A percentile compares a stretch with the other conserved stretches of the same genome.
Conservation (phyloP, 345 rosid genomes). For the Trapa incisa region DNA sequence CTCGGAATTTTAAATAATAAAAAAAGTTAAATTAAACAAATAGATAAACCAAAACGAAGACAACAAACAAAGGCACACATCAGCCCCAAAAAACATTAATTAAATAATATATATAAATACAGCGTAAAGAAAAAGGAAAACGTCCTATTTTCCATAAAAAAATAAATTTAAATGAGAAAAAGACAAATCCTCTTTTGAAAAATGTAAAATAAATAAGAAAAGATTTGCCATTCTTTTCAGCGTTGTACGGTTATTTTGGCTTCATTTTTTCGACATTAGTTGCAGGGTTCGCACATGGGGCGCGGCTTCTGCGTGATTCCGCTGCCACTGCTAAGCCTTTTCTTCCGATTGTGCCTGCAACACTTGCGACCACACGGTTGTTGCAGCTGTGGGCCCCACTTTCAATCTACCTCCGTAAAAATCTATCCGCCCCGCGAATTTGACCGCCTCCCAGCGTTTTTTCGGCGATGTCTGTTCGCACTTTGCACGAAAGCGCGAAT, state of each 20-base stretch:
- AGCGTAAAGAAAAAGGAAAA: no score
- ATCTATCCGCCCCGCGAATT: not conserved
- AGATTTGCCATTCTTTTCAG: not conserved
- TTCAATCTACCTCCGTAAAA: not conserved
- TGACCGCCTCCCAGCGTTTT: no score
- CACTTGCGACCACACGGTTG: constrained; percentile 1
- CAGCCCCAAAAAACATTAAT: no score
- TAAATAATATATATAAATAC: no score
- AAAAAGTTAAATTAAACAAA: not conserved
- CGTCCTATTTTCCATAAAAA: not conserved
- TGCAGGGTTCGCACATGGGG: constrained; percentile 4
- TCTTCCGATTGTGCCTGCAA: constrained; percentile 6
- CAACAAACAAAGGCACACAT: no score
- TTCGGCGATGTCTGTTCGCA: no score
- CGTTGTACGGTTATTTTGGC: not conserved
- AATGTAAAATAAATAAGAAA: no score
- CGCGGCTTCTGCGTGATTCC: constrained; percentile 2
- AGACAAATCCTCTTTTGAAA: no score
- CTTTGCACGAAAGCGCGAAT: not conserved
- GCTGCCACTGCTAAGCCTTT: not conserved
- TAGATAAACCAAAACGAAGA: no score
- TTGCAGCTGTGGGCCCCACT: not conserved
- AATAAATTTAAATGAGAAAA: not conserved
- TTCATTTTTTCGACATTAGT: not conserved
- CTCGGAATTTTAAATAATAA: not conserved